Percentiles rank a stretch among this genome's conserved stretches.
Evolutionary conservation across 2,329 filamentous ascomycete genomes (phyloP).

Genomic region (Beauveria rudraprayagi): DNA sequence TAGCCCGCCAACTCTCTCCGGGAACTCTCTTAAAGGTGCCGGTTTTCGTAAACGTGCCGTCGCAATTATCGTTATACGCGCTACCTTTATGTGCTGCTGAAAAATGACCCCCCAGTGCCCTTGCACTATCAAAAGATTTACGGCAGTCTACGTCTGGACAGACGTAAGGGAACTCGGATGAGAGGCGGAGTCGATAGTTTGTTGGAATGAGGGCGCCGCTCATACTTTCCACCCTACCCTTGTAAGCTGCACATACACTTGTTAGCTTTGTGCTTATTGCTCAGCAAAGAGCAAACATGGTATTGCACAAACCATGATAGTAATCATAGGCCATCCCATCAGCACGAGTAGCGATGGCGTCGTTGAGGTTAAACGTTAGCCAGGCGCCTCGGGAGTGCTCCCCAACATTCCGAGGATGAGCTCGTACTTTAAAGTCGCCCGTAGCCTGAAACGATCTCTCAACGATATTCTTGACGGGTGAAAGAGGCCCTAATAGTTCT

Average conservation of each 20-base stretch:
- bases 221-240: neutral
- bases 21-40: slow-evolving; percentile 8
- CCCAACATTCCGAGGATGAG: neutral
- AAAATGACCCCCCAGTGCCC: slow-evolving; percentile 14
- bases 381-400: neutral
- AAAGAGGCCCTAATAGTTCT: too few relatives aligned
- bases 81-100: slow-evolving; percentile 12
- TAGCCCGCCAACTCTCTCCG: slow-evolving; percentile 4
- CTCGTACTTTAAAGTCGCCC: neutral
- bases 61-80: slow-evolving; percentile 25
- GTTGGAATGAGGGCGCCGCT: slow-evolving; percentile 26
- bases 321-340: neutral
- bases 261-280: neutral
- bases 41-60: slow-evolving; percentile 24
- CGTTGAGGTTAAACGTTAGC: neutral
- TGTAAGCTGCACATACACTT: neutral
- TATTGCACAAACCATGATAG: neutral
- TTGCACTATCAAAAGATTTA: slow-evolving; percentile 11
- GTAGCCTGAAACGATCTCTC: too few relatives aligned
- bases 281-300: neutral
- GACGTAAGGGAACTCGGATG: slow-evolving; percentile 14
- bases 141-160: slow-evolving; percentile 24
- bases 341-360: neutral
- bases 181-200: neutral
- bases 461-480: neutral